Evolutionary conservation across 805 yeast genomes (phyloP).

Genomic region (Sugiyamaella valdiviana): DNA sequence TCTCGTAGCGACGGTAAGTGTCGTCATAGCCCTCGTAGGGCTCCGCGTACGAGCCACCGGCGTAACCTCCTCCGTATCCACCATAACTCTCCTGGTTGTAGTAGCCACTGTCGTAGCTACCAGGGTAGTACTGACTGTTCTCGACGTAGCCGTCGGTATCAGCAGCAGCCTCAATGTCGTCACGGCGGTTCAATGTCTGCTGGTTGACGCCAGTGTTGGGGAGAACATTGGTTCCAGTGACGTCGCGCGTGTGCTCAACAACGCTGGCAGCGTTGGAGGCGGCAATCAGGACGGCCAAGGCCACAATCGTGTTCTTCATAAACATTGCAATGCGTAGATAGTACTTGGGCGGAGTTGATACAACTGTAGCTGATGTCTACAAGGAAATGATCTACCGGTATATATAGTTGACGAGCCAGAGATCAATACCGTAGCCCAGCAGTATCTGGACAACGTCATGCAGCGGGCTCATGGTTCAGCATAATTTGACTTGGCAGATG

Average conservation of each 20-base stretch:
- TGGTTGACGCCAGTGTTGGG: neutral
- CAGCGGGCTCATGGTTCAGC: neutral
- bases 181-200: neutral
- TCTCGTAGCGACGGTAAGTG: neutral
- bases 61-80: neutral
- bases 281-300: neutral
- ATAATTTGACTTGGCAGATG: neutral
- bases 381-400: neutral
- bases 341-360: no score
- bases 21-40: neutral
- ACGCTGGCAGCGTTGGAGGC: neutral
- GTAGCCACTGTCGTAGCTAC: constrained; percentile 2
- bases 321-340: no score
- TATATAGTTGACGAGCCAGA: neutral
- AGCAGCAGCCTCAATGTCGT: neutral
- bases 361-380: neutral
- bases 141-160: neutral
- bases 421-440: no score
- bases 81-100: neutral
- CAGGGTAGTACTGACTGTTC: constrained; percentile 1
- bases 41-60: neutral
- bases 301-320: neutral
- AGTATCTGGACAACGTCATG: no score
- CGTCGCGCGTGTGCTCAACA: neutral
- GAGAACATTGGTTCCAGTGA: neutral